Base-by-base conservation (phyloP, 2,329 filamentous ascomycete genomes). In the Fusarium pilosicola region DNA sequence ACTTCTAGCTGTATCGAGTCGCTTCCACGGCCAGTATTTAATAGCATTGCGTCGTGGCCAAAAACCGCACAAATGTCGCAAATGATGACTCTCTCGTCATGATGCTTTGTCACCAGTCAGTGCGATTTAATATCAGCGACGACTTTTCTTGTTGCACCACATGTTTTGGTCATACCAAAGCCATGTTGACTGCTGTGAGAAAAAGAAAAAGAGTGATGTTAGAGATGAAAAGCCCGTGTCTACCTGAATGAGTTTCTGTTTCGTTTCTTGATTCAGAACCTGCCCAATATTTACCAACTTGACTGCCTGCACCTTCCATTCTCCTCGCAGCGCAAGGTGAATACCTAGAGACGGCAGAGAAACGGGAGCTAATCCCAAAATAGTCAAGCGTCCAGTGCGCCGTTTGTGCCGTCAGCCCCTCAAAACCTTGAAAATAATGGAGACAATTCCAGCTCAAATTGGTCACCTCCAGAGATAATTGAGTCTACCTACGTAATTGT, bases 41-140 rank as follows among this genome's bases (percentile, higher is more conserved):
- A 71, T 42, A 60, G 22, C 22, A 60, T 68, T 34, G 46, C 34
- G 51, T 64, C 55, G 64, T 72, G 70, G 69, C 75, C 76, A 78
- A 78, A 81, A 81, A 70, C 77, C 75, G 81, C 81, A 82, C 80
- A 82, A 82, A 81, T 80, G 59, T 80, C 80, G 78, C 79, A 80
- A 74, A 67, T 62, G 57, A 59, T 68, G 67, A 68, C 51, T 51
- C 20, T 66, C 55, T 68, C 58, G 65, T 73, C 65, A 65, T 62
- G 61, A 68, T 69, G 49, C 64, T 70, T 65, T 65, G 39, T 70
- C 52, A 59, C 65, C 64, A 70, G 70, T 56, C 65, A 70, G 70
- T 58, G 75, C 46, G 38, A 69, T 65, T 75, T 45, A 13, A 49
- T 30, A 56, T 46, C 39, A 42, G 34, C 38, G 34, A 55, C 56